phyloP scores from a whole-genome alignment of 257 asterid genomes.

The Cordia subcordata region DNA sequence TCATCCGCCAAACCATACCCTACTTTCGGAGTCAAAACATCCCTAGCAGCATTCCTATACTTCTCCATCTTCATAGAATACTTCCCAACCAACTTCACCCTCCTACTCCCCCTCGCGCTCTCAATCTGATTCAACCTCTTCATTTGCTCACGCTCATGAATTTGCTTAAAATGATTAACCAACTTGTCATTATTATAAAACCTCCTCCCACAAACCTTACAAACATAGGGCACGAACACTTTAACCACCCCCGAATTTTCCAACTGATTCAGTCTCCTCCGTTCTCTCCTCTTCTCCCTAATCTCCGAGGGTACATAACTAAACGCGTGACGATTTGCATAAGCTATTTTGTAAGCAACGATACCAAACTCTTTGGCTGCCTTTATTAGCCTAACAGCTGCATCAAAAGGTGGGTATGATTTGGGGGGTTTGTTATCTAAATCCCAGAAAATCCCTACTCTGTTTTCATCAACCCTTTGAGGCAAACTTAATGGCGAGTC shows the following conservation, averaged over 20 bases:
- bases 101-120: constrained; percentile 70
- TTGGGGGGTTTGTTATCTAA: constrained; percentile 90
- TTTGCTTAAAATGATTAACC: constrained; percentile 71
- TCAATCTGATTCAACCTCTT: constrained; percentile 79
- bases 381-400: constrained; percentile 58
- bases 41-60: constrained; percentile 66
- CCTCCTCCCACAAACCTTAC: constrained; percentile 90
- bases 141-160: constrained; percentile 75
- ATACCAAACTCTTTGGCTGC: constrained; percentile 69
- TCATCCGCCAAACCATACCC: constrained; percentile 82
- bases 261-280: constrained; percentile 43
- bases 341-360: constrained; percentile 65
- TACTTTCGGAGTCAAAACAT: constrained; percentile 62
- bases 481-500: constrained; percentile 17
- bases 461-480: constrained; percentile 27
- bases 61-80: constrained; percentile 83
- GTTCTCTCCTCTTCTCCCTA: constrained; percentile 44
- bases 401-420: constrained; percentile 69
- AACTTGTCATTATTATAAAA: constrained; percentile 59
- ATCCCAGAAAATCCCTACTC: constrained; percentile 88
- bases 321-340: constrained; percentile 70
- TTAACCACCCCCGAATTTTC: constrained; percentile 51
- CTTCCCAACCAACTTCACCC: constrained; percentile 69
- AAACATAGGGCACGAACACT: constrained; percentile 52
- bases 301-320: constrained; percentile 69